These are phyloP conservation scores for Kodamaea kaohsiungensis DNA, from an alignment of 805 yeast genomes.

Conservation along the genomic window DNA sequence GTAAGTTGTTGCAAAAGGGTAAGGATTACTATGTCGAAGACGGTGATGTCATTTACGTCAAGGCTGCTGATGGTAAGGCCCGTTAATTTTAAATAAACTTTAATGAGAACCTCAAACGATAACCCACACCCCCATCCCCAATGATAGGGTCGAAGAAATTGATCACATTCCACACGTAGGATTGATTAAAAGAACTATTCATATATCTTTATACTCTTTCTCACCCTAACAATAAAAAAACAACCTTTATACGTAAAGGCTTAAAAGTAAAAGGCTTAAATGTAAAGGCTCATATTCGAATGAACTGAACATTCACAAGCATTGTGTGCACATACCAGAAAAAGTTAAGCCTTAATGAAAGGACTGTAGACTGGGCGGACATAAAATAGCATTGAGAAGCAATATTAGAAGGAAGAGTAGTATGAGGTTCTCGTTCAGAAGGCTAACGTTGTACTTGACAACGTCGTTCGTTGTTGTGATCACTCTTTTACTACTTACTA, in stretches of 20 bases:
- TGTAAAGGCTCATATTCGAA: no score
- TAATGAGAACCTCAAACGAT: no score
- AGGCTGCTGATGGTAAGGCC: conserved; percentile 91
- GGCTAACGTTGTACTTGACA: background rate
- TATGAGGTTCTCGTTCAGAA: conserved; percentile 3
- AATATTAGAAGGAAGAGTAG: background rate
- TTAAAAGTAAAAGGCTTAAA: no score
- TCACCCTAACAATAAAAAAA: no score
- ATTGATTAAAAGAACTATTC: no score
- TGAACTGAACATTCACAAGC: background rate
- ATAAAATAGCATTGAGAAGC: background rate
- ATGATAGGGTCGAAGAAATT: no score
- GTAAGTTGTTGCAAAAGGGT: conserved; percentile 89
- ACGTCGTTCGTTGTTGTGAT: background rate
- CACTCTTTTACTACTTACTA: background rate
- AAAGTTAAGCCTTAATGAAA: background rate
- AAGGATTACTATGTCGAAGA: conserved; percentile 94
- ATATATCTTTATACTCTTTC: no score
- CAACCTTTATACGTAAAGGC: no score
- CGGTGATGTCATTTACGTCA: conserved; percentile 88
- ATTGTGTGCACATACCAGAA: conserved; percentile 1
- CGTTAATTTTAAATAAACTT: conserved; percentile 31
- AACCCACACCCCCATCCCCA: no score
- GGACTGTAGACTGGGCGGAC: background rate
- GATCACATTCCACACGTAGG: background rate